Conservation (phyloP, 768 basidiomycete species). For the Saitozyma sp. region DNA sequence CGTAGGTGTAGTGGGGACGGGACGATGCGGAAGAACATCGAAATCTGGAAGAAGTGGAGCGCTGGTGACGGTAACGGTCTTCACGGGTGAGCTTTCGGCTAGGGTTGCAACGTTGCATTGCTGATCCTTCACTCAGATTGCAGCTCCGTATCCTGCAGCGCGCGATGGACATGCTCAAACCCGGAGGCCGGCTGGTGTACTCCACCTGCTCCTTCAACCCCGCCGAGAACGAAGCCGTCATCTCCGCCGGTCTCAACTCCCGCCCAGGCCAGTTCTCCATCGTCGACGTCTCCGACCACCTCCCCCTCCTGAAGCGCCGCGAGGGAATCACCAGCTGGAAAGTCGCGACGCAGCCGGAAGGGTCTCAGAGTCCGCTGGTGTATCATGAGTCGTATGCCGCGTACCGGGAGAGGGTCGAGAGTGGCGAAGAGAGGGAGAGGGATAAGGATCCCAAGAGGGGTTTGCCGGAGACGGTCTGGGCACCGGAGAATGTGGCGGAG, state of each 20-base stretch:
- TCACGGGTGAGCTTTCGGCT: slow-evolving; percentile 64
- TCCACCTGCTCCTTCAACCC: slow-evolving; percentile 98
- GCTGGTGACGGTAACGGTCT: slow-evolving; percentile 85
- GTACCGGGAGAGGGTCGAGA: slow-evolving; percentile 57
- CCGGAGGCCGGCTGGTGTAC: slow-evolving; percentile 90
- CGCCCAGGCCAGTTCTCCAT: slow-evolving; percentile 71
- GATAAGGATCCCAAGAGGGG: slow-evolving; percentile 53
- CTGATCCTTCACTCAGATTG: slow-evolving; percentile 58
- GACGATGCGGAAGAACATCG: slow-evolving; percentile 88
- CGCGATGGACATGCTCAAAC: slow-evolving; percentile 83
- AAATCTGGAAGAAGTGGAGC: slow-evolving; percentile 92
- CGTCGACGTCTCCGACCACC: slow-evolving; percentile 70
- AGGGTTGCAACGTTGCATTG: neutral
- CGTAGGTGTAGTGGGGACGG: slow-evolving; percentile 81
- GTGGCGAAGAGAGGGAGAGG: slow-evolving; percentile 61
- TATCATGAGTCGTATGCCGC: slow-evolving; percentile 60
- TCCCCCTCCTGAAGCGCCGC: slow-evolving; percentile 71
- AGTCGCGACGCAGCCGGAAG: slow-evolving; percentile 58
- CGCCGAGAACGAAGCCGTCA: slow-evolving; percentile 93
- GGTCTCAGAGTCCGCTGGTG: slow-evolving; percentile 11
- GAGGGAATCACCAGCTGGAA: slow-evolving; percentile 78
- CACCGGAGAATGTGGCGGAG: slow-evolving; percentile 63
- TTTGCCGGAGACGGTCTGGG: slow-evolving; percentile 69
- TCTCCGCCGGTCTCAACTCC: slow-evolving; percentile 74
- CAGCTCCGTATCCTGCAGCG: slow-evolving; percentile 90